phyloP scores from a whole-genome alignment of 768 basidiomycete genomes.

The Panaeolus papilionaceus region DNA sequence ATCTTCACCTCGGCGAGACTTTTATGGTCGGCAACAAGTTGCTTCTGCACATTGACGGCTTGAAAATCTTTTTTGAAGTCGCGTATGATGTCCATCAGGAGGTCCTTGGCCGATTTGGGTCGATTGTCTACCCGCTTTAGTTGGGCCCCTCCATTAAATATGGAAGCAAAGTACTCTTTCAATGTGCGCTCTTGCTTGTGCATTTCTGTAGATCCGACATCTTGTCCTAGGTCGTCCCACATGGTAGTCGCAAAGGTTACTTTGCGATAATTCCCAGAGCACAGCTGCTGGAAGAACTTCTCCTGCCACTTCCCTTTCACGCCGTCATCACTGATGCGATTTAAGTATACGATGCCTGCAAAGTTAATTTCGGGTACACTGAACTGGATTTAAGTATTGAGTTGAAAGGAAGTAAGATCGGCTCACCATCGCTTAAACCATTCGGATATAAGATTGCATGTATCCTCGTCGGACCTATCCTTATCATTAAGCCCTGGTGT shows the following conservation, averaged over 20 bases:
- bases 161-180: constrained; percentile 18
- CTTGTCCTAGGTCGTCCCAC: constrained; percentile 23
- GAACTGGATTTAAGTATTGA: background rate
- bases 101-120: constrained; percentile 2
- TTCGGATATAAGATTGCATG: constrained; percentile 24
- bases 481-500: constrained; percentile 33
- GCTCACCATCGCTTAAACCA: constrained; percentile 19
- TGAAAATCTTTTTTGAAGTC: too few species aligned
- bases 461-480: constrained; percentile 20
- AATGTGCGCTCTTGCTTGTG: background rate
- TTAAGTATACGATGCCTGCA: constrained; percentile 22
- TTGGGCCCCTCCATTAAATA: constrained; percentile 17
- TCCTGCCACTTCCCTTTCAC: constrained; percentile 11
- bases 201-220: background rate
- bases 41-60: constrained; percentile 7
- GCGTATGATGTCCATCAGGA: background rate
- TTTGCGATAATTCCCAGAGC: constrained; percentile 16
- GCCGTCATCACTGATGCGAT: constrained; percentile 22
- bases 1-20: too few species aligned
- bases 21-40: background rate
- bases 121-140: constrained; percentile 17
- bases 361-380: constrained; percentile 1
- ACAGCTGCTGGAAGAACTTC: constrained; percentile 17
- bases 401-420: background rate
- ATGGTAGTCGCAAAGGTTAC: constrained; percentile 26